Conservation (phyloP, 768 basidiomycete species). For the Hortiboletus flavorubellus region DNA sequence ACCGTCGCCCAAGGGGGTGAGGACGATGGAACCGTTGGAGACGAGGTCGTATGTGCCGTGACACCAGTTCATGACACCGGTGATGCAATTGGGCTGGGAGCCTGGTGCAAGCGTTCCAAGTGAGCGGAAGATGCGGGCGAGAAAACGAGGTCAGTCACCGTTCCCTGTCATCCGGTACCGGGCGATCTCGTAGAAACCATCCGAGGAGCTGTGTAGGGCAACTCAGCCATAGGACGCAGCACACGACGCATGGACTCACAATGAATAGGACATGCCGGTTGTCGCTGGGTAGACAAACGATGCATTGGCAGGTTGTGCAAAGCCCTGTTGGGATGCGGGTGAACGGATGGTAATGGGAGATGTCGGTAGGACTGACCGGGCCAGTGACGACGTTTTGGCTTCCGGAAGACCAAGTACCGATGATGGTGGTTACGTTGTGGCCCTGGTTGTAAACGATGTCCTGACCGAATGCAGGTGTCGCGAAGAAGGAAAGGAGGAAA, state of each 20-base stretch:
- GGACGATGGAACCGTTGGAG: slow-evolving; percentile 75
- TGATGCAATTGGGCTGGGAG: slow-evolving; percentile 82
- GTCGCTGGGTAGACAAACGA: slow-evolving; percentile 81
- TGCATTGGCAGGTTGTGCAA: slow-evolving; percentile 79
- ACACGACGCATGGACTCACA: slow-evolving; percentile 49
- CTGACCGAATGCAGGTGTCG: slow-evolving; percentile 33
- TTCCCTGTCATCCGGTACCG: slow-evolving; percentile 89
- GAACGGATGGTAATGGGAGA: neutral
- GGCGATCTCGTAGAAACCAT: slow-evolving; percentile 83
- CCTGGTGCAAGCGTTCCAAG: slow-evolving; percentile 42
- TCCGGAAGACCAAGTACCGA: slow-evolving; percentile 87
- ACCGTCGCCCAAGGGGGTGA: slow-evolving; percentile 79
- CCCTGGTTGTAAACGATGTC: slow-evolving; percentile 38
- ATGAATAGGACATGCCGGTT: slow-evolving; percentile 86
- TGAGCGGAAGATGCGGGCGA: neutral
- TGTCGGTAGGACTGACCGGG: slow-evolving; percentile 51
- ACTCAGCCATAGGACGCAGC: neutral
- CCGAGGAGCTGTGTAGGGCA: slow-evolving; percentile 47
- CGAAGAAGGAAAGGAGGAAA: slow-evolving; percentile 26
- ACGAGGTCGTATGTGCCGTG: slow-evolving; percentile 75
- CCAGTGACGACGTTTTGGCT: slow-evolving; percentile 77
- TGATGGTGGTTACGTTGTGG: slow-evolving; percentile 68
- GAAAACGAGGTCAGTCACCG: slow-evolving; percentile 41
- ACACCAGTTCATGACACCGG: slow-evolving; percentile 83
- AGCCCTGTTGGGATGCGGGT: slow-evolving; percentile 47